Evolutionary conservation across 305 asterid species (phyloP).

Genomic region (Salvia sclarea): DNA sequence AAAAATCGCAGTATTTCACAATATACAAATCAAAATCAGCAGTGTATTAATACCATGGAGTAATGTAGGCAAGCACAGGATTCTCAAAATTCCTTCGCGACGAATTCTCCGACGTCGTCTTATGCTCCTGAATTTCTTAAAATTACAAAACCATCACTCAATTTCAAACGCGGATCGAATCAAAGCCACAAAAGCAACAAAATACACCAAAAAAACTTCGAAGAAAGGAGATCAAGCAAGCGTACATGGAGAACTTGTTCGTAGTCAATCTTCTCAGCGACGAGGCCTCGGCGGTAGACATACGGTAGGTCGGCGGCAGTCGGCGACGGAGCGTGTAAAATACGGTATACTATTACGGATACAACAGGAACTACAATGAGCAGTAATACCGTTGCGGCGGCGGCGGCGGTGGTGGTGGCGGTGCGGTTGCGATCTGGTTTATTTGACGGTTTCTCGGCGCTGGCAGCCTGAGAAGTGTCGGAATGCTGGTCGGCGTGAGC

Average conservation of each 20-base stretch:
- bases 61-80: conserved; percentile 84
- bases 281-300: conserved; percentile 54
- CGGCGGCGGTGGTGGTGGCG: conserved; percentile 21
- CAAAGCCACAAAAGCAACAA: not conserved
- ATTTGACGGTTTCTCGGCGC: conserved; percentile 25
- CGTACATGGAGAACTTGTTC: conserved; percentile 67
- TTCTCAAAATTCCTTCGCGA: conserved; percentile 64
- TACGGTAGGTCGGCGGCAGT: conserved; percentile 36
- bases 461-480: conserved; percentile 20
- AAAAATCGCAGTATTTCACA: not conserved
- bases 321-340: conserved; percentile 34
- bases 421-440: conserved; percentile 35
- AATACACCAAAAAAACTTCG: not conserved
- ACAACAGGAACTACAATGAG: conserved; percentile 52
- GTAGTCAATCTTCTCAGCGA: conserved; percentile 53
- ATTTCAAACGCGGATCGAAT: conserved; percentile 16
- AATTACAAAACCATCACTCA: conserved; percentile 31
- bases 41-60: conserved; percentile 76
- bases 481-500: conserved; percentile 15
- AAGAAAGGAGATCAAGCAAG: conserved; percentile 11
- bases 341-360: conserved; percentile 46
- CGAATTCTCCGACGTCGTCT: conserved; percentile 59
- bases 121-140: conserved; percentile 69
- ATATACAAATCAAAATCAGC: not conserved
- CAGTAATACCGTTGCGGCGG: conserved; percentile 30